Conservation (phyloP, 1,284 basidiomycete species). For the Pyrrhoderma noxium region DNA sequence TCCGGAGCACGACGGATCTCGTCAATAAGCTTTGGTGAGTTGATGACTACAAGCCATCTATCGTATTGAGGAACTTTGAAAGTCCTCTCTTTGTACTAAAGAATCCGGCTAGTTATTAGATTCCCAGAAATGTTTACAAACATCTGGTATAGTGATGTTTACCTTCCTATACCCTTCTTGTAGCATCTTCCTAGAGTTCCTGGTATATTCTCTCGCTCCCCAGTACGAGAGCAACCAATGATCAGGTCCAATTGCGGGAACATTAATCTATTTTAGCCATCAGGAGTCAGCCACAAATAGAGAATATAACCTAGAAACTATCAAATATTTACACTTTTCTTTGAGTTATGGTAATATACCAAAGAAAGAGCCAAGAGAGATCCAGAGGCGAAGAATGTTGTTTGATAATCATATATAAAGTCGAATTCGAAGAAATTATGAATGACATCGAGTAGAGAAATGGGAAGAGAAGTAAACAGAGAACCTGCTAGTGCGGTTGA, state of each 20-base stretch:
- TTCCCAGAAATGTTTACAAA: neutral
- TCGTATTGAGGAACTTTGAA: conserved; percentile 25
- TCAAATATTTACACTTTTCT: too few relatives aligned
- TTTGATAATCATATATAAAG: too few relatives aligned
- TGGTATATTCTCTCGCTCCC: conserved; percentile 3
- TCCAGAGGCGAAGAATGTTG: too few relatives aligned
- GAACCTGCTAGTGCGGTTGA: too few relatives aligned
- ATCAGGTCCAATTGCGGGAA: conserved; percentile 8
- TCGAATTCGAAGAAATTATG: too few relatives aligned
- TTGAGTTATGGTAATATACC: too few relatives aligned
- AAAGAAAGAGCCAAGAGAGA: too few relatives aligned
- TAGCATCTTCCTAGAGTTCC: conserved; percentile 1
- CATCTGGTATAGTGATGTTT: neutral
- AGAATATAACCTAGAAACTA: too few relatives aligned
- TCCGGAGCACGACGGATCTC: conserved; percentile 30
- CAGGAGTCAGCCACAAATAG: too few relatives aligned
- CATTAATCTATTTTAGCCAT: conserved; percentile 12
- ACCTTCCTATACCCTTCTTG: conserved; percentile 14
- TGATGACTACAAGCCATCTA: conserved; percentile 26
- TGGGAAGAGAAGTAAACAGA: too few relatives aligned
- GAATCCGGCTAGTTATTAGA: neutral
- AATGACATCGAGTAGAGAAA: too few relatives aligned
- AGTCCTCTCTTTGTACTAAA: conserved; percentile 18
- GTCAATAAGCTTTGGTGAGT: conserved; percentile 24
- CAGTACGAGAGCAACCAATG: conserved; percentile 5